These are phyloP conservation scores for Anthracocystis panici-leucophaei DNA, from an alignment of 1,284 basidiomycete species.

Conservation along the genomic window DNA sequence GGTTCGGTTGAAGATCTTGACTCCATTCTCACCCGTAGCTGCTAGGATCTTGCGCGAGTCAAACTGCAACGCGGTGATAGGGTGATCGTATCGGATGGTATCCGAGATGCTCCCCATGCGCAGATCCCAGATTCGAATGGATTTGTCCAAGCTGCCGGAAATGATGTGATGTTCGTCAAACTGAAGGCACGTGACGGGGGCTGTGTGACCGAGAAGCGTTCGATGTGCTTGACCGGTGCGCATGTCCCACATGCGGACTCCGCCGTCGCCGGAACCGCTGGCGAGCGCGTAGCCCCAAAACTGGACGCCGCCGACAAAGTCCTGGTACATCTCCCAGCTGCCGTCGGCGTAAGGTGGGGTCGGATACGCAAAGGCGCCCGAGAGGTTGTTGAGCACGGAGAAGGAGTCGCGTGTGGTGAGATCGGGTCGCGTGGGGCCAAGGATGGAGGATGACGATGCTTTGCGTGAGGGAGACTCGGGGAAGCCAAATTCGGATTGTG, in stretches of 20 bases:
- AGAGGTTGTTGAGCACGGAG: slow-evolving; percentile 64
- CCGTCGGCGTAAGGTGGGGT: slow-evolving; percentile 90
- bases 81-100: slow-evolving; percentile 89
- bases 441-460: slow-evolving; percentile 44
- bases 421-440: slow-evolving; percentile 41
- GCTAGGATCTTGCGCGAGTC: slow-evolving; percentile 91
- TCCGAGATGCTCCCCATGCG: slow-evolving; percentile 89
- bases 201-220: slow-evolving; percentile 92
- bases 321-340: slow-evolving; percentile 91
- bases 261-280: slow-evolving; percentile 95
- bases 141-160: slow-evolving; percentile 92
- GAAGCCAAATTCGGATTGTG: slow-evolving; percentile 58
- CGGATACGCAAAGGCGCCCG: slow-evolving; percentile 75
- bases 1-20: slow-evolving; percentile 96
- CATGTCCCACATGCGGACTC: slow-evolving; percentile 99
- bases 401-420: slow-evolving; percentile 42
- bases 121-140: slow-evolving; percentile 84
- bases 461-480: slow-evolving; percentile 71
- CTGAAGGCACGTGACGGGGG: slow-evolving; percentile 91
- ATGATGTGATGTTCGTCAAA: slow-evolving; percentile 96
- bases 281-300: slow-evolving; percentile 99
- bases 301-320: slow-evolving; percentile 96
- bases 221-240: slow-evolving; percentile 96
- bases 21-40: slow-evolving; percentile 91
- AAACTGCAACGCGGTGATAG: slow-evolving; percentile 92